phyloP scores from a whole-genome alignment of 345 rosid genomes.

The Iberis pinnata region DNA sequence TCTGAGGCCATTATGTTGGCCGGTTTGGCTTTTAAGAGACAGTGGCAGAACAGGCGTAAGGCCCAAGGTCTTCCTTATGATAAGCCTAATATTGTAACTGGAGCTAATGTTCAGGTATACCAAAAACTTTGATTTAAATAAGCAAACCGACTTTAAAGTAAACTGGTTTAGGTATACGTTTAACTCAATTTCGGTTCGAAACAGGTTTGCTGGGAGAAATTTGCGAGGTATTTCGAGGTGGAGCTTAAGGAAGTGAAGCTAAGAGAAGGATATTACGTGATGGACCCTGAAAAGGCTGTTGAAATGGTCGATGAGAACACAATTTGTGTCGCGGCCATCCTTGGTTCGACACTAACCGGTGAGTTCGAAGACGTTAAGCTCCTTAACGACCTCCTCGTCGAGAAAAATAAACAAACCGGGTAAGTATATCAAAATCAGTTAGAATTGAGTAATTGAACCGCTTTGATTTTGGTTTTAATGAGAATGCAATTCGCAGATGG shows the following conservation, averaged over 20 bases:
- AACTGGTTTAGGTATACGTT: not conserved
- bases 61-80: conserved; percentile 48
- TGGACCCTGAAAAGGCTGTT: conserved; percentile 50
- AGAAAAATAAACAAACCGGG: conserved; percentile 46
- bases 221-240: conserved; percentile 62
- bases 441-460: not conserved
- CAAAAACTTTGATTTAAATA: not conserved
- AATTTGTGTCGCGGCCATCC: conserved; percentile 55
- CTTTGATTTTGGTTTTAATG: not conserved
- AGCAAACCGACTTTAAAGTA: not conserved
- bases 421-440: not conserved
- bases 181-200: conserved; percentile 14
- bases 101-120: conserved; percentile 55
- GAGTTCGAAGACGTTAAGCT: conserved; percentile 64
- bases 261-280: conserved; percentile 49
- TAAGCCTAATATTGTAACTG: conserved; percentile 60
- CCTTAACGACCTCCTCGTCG: conserved; percentile 39
- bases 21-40: conserved; percentile 52
- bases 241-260: conserved; percentile 58
- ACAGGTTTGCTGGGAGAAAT: conserved; percentile 66
- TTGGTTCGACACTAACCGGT: conserved; percentile 54
- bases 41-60: conserved; percentile 52
- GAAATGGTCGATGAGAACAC: conserved; percentile 64
- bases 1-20: conserved; percentile 64
- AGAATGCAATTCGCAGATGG: conserved; percentile 34